Percentiles rank a stretch among this genome's conserved stretches.
Conservation (phyloP, 768 basidiomycete genomes). For the Mycena olivaceomarginata region DNA sequence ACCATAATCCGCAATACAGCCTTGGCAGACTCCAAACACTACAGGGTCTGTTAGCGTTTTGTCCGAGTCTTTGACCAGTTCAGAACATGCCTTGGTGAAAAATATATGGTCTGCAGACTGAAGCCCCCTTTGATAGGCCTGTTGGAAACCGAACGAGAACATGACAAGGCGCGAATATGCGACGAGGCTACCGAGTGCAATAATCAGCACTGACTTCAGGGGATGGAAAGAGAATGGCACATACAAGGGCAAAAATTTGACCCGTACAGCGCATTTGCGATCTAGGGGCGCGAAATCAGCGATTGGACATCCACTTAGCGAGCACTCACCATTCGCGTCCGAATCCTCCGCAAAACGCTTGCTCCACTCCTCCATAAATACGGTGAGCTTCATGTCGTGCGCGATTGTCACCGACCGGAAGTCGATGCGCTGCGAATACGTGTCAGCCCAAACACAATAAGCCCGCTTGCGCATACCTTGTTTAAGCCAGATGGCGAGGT, state of each 20-base stretch:
- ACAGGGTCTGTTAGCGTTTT: constrained; percentile 30
- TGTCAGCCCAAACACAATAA: not conserved
- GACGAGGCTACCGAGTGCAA: constrained; percentile 70
- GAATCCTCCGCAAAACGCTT: constrained; percentile 75
- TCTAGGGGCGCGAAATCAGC: constrained; percentile 60
- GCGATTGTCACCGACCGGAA: constrained; percentile 78
- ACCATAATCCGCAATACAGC: constrained; percentile 80
- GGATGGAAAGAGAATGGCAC: constrained; percentile 48
- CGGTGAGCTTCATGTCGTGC: constrained; percentile 74
- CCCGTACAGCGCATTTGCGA: constrained; percentile 74
- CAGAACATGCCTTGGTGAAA: constrained; percentile 74
- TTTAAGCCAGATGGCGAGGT: constrained; percentile 81
- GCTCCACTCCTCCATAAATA: constrained; percentile 81
- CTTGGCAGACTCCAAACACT: constrained; percentile 86
- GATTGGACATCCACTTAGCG: not conserved
- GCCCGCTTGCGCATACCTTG: constrained; percentile 54
- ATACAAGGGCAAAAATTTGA: constrained; percentile 83
- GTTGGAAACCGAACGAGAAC: constrained; percentile 92
- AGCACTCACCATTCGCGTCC: constrained; percentile 70
- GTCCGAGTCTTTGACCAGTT: not conserved
- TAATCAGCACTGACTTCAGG: constrained; percentile 18
- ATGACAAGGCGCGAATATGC: constrained; percentile 88
- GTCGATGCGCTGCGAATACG: constrained; percentile 70
- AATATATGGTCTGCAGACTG: constrained; percentile 77
- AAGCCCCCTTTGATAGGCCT: constrained; percentile 84